A percentile compares a stretch with the other conserved stretches of the same genome.
phyloP scores from a whole-genome alignment of 106 monocot species.

The Dioscorea zingiberensis region DNA sequence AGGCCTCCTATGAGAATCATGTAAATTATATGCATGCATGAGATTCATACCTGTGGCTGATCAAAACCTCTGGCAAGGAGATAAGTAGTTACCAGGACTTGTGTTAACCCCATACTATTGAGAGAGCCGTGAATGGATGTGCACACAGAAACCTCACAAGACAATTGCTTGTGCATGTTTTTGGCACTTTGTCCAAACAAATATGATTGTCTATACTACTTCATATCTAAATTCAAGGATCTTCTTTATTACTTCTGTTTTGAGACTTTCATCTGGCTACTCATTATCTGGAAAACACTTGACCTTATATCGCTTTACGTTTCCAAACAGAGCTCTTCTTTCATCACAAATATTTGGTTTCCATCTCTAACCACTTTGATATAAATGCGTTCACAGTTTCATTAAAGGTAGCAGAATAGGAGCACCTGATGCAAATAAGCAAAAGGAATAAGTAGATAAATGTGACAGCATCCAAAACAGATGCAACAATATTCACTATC shows the following conservation, averaged over 20 bases:
- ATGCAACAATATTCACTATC: too few species aligned
- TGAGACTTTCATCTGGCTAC: constrained; percentile 66
- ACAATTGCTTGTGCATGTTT: constrained; percentile 49
- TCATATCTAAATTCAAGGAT: constrained; percentile 89
- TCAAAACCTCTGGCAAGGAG: constrained; percentile 93
- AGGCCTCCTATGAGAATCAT: neutral
- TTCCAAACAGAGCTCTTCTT: constrained; percentile 77
- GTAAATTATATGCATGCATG: neutral
- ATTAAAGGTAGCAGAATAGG: constrained; percentile 89
- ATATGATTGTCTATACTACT: constrained; percentile 91
- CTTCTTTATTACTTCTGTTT: constrained; percentile 78
- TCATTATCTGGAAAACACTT: constrained; percentile 10
- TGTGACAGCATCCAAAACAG: neutral
- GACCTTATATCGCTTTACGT: constrained; percentile 90
- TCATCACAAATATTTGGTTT: constrained; percentile 86
- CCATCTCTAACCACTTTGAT: constrained; percentile 58
- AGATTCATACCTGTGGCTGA: constrained; percentile 64
- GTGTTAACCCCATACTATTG: constrained; percentile 65
- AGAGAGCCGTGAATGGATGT: constrained; percentile 88
- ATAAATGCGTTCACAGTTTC: constrained; percentile 77
- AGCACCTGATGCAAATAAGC: constrained; percentile 59
- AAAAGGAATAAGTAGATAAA: constrained; percentile 5
- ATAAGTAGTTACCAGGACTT: constrained; percentile 89
- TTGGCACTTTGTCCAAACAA: constrained; percentile 84
- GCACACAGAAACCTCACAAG: constrained; percentile 73